Base-by-base conservation (phyloP, 768 basidiomycete species). In the Tubosaeta sp. region DNA sequence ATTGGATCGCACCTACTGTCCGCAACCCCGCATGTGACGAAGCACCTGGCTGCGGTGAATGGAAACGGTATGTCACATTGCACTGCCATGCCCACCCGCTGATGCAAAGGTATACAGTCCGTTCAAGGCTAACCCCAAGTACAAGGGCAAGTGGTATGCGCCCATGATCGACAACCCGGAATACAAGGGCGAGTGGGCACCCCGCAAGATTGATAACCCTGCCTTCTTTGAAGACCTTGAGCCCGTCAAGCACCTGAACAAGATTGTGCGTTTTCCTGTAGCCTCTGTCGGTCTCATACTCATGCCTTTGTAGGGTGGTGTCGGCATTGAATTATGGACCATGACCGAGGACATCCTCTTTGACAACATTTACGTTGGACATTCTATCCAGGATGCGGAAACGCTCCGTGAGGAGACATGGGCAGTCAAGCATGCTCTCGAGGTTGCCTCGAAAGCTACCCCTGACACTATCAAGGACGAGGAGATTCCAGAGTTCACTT, bases 271-370 rank as follows among this genome's bases (percentile, higher is more conserved):
- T 72, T 34, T 1, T 27, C 7, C 16, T 11, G 5, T 2, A 10
- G 1, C n/a, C 11, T 13, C 11, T 32, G 14, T 17, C 3, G 16
- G 8, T 50, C 12, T 22, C 32, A 34, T 52, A n/a, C 44, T 60
- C 1, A 65, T 4, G 17, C n/a, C 1, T 44, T 19, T 50, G 14
- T 53, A 89, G 87, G 90, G 91, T 60, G 94, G 93, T 73, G 82
- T 97, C 56, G 95, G 95, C 65, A 95, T 98, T 59, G 97, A 99
- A 73, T 84, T 98, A 62, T 99, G 97, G 97, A 95, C 95, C 43
- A 99, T 98, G 97, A 95, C 95, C 39, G 90, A 90, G 72, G 86
- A 91, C 66, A 94, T 94, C 61, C 79, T 94, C 60, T 95, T 94
- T 69, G 84, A 91, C 73, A 94, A 92, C 76, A 83, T 99, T 66